A percentile compares a stretch with the other conserved stretches of the same genome.
These are phyloP conservation scores for Cystobasidiaceae sp. DNA, from an alignment of 1,284 basidiomycete genomes.

Conservation along the genomic window DNA sequence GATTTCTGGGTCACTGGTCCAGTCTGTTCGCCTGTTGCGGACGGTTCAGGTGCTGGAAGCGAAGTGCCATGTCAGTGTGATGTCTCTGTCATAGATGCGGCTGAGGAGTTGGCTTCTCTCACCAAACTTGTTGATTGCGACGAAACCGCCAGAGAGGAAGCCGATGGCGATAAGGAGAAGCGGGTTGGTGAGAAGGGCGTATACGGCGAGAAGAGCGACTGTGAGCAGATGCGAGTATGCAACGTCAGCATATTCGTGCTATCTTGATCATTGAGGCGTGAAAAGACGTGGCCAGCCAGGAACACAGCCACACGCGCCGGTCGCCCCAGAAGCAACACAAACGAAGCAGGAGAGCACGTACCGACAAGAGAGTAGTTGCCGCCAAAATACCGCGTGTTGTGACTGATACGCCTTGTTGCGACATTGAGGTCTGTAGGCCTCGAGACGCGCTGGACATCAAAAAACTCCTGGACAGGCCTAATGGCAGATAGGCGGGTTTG, in stretches of 20 bases:
- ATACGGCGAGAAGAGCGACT: conserved; percentile 44
- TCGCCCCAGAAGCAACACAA: not conserved
- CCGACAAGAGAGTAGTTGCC: conserved; percentile 46
- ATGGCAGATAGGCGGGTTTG: conserved; percentile 45
- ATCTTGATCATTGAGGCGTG: too few relatives aligned
- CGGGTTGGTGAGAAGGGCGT: conserved; percentile 46
- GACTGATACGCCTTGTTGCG: conserved; percentile 47
- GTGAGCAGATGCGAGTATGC: not conserved
- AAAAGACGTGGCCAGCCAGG: too few relatives aligned
- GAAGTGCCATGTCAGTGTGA: not conserved
- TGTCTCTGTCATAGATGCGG: too few relatives aligned
- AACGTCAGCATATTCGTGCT: not conserved
- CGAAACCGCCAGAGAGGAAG: conserved; percentile 48
- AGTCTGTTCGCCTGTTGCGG: conserved; percentile 6
- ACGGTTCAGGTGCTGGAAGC: conserved; percentile 16
- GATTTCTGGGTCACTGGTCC: conserved; percentile 36
- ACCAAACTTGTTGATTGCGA: conserved; percentile 47
- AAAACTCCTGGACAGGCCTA: conserved; percentile 44
- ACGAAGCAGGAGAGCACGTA: not conserved
- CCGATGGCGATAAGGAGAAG: conserved; percentile 45
- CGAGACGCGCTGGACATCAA: conserved; percentile 43
- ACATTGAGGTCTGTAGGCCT: conserved; percentile 48
- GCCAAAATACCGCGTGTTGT: conserved; percentile 48
- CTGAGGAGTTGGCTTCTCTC: too few relatives aligned
- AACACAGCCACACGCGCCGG: not conserved